Evolutionary conservation across 805 yeast genomes (phyloP), one percentile per base, ranked within the genome.

Genomic region (Ogataea naganishii): DNA sequence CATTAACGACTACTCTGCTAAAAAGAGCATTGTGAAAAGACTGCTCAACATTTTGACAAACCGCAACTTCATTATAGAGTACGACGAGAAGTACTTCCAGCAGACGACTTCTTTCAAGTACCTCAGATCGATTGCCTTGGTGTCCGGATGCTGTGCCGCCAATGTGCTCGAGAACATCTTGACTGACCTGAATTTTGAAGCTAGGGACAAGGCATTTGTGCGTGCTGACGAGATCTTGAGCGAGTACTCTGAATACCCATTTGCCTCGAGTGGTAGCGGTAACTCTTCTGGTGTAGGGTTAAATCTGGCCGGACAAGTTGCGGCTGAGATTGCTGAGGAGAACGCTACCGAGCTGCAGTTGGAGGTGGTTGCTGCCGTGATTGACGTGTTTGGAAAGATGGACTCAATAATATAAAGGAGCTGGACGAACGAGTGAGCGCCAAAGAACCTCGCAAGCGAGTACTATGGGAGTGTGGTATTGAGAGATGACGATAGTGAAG

Each of bases 141-240:
- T 85, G 13, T 78, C 88, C 45, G 94, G 94, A 12, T 75, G 95
- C 13, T 85, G 84, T 51, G 96, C 97, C 18, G 98, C 96, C 24
- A 92, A 86, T 52, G 98, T 92, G 9, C 69, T 92, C 43, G 98
- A 92, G 46, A 92, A 89, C 50, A 89, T 85, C 4, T 64, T 88
- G 35, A 64, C 75, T 25, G 66, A 78, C 18, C 64, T 88, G 38
- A 79, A 77, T 42, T 86, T 84, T 53, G 96, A 85, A 43, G 81
- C 76, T 41, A 74, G 97, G 45, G 98, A 92, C 55, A 76, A 79
- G 44, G 96, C 96, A 1, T 81, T 88, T 54, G 75, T 82, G 4
- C 72, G 95, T 49, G 95, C 95, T n/a, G 97, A 92, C 49, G 97
- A 89, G 51, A 57, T 92, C 26, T 64, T 89, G 39, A 69, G 66